These are phyloP conservation scores for Termitomyces sp. DNA, from an alignment of 768 basidiomycete species.

Conservation along the genomic window DNA sequence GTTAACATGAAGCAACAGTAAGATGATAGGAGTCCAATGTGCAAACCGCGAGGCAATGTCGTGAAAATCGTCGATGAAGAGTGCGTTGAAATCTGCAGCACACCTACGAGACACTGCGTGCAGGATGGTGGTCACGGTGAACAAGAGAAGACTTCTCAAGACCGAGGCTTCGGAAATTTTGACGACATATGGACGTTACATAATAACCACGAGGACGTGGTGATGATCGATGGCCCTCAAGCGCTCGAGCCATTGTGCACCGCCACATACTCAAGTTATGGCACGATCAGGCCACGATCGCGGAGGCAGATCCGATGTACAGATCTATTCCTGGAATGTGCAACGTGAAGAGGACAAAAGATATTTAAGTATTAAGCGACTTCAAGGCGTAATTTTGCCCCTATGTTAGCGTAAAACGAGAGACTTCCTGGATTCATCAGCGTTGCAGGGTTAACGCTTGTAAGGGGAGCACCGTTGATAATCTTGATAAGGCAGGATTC, in stretches of 20 bases:
- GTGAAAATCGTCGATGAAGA: conserved; percentile 7
- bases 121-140: background rate
- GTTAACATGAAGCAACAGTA: conserved; percentile 32
- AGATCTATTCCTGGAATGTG: background rate
- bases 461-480: conserved; percentile 70
- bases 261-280: conserved; percentile 5
- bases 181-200: conserved; percentile 3
- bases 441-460: conserved; percentile 66
- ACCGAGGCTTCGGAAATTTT: conserved; percentile 1
- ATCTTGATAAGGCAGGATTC: conserved; percentile 42
- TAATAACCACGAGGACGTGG: background rate
- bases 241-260: too few species aligned
- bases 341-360: background rate
- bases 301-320: conserved; percentile 5
- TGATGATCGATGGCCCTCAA: background rate
- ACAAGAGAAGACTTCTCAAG: background rate
- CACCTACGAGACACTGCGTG: background rate
- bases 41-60: conserved; percentile 8
- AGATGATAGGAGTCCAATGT: conserved; percentile 10
- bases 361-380: conserved; percentile 17
- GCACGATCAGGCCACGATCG: conserved; percentile 5
- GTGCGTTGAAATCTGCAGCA: background rate
- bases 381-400: conserved; percentile 43
- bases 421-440: conserved; percentile 72
- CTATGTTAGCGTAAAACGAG: conserved; percentile 51